Evolutionary conservation across 2,329 filamentous ascomycete genomes (phyloP).

Genomic region (Apiospora hydei): DNA sequence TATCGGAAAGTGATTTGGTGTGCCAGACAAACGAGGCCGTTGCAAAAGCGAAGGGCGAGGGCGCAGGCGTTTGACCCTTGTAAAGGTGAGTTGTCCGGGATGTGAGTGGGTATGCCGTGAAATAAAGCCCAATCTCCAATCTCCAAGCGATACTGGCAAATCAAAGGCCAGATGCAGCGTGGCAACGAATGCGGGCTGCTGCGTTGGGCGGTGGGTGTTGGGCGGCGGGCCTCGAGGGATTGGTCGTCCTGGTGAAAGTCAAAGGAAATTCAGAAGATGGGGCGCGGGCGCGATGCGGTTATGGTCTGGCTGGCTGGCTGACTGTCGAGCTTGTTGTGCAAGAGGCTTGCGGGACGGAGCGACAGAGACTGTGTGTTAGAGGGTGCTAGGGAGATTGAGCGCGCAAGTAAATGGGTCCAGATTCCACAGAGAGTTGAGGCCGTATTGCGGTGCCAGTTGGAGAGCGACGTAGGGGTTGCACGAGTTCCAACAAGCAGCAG

Average conservation of each 20-base stretch:
- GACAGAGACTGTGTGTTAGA: background rate
- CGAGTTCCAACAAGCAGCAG: background rate
- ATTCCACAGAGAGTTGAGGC: slow-evolving; percentile 10
- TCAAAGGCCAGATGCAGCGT: slow-evolving; percentile 3
- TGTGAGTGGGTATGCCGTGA: slow-evolving; percentile 5
- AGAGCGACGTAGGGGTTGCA: background rate
- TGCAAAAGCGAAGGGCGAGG: background rate
- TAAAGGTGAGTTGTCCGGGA: slow-evolving; percentile 4
- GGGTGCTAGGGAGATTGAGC: background rate
- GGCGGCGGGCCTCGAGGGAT: slow-evolving; percentile 7
- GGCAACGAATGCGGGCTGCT: background rate
- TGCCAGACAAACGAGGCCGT: slow-evolving; percentile 1
- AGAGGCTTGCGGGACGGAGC: slow-evolving; percentile 13
- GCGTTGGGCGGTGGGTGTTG: background rate
- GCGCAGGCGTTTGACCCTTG: slow-evolving; percentile 1
- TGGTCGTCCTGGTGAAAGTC: slow-evolving; percentile 9
- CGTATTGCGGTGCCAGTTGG: slow-evolving; percentile 1
- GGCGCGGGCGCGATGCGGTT: slow-evolving; percentile 6
- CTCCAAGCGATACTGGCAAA: slow-evolving; percentile 2
- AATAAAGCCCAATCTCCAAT: slow-evolving; percentile 19
- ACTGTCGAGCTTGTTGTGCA: background rate
- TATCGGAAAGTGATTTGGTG: background rate
- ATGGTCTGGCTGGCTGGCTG: background rate
- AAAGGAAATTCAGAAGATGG: slow-evolving; percentile 18
- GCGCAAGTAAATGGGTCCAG: slow-evolving; percentile 14